Evolutionary conservation across 805 yeast genomes (phyloP).

Genomic region (Ogataea minuta): DNA sequence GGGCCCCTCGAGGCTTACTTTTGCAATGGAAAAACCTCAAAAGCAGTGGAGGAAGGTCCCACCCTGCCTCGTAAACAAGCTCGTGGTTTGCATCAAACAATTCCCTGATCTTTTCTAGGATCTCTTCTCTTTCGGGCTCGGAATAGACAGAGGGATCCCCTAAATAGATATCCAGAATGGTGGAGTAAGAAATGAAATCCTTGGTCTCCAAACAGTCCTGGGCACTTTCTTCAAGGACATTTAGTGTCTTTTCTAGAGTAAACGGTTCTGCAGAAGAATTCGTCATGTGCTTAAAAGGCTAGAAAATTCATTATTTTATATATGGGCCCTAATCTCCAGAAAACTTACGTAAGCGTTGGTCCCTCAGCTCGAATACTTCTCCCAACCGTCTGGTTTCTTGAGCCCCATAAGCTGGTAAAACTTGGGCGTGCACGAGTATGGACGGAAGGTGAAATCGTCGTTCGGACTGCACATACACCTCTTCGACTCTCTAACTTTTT

Average conservation of each 20-base stretch:
- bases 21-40: conserved; percentile 47
- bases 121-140: conserved; percentile 45
- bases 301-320: neutral
- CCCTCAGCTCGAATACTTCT: conserved; percentile 45
- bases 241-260: conserved; percentile 12
- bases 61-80: conserved; percentile 68
- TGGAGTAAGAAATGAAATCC: conserved; percentile 71
- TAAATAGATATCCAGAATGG: conserved; percentile 63
- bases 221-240: conserved; percentile 27
- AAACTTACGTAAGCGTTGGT: conserved; percentile 2
- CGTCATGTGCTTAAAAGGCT: neutral
- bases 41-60: conserved; percentile 84
- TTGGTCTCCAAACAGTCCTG: conserved; percentile 38
- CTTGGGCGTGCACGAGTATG: conserved; percentile 68
- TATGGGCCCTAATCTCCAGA: neutral
- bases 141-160: conserved; percentile 46
- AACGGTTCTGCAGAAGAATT: conserved; percentile 16
- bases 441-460: conserved; percentile 75
- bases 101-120: conserved; percentile 46
- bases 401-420: conserved; percentile 55
- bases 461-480: conserved; percentile 73
- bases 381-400: conserved; percentile 70
- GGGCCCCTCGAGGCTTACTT: neutral
- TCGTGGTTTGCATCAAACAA: conserved; percentile 46
- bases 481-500: conserved; percentile 50